Base-by-base conservation (phyloP, 768 basidiomycete species). In the Psilocybe sp. region DNA sequence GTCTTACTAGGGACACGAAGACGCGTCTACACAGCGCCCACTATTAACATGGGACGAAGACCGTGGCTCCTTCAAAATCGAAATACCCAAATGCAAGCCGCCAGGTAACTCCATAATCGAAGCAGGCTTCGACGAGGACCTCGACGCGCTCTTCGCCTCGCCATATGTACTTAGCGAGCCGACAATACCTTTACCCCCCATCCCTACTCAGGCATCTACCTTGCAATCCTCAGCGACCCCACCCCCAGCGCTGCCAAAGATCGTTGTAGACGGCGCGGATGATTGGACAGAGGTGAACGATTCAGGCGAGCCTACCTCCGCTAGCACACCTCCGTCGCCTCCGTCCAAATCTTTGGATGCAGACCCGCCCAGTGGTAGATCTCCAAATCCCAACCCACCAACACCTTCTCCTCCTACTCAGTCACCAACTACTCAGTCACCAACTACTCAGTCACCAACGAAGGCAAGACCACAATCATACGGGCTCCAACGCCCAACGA, bases 111-210 rank as follows among this genome's bases (percentile, higher is more conserved):
- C 63, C 14, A 50, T 55, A 20, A 53, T 71, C 14, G 61, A 64
- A 16, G 49, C 66, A 5, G 64, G 59, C 0, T 70, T 70, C 41
- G 69, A 72, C 36, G 63, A 64, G 23, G 69, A 70, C 45, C 66
- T 75, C 36, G 67, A 68, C 20, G 16, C 18, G 16, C 44, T 50
- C 31, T 50, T 50, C 10, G 48, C 23, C 23, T 28, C 23, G 23
- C 23, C 23, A 28, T 28, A 28, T 28, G 23, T 28, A 7, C 23
- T 28, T 7, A n/a, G 8, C 28, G 19, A 11, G 39, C 40, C 5
- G 4, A 18, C 31, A 4, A 35, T 33, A 23, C 13, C 32, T 9
- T 2, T 14, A 14, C 31, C 11, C 8, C 41, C 41, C n/a, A 13
- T 16, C 9, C 15, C 8, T 15, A 16, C 9, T 12, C 20, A 19